A percentile compares a stretch with the other conserved stretches of the same genome.
Conservation (phyloP, 495 filamentous ascomycete genomes). For the Schizothecium vesticola region DNA sequence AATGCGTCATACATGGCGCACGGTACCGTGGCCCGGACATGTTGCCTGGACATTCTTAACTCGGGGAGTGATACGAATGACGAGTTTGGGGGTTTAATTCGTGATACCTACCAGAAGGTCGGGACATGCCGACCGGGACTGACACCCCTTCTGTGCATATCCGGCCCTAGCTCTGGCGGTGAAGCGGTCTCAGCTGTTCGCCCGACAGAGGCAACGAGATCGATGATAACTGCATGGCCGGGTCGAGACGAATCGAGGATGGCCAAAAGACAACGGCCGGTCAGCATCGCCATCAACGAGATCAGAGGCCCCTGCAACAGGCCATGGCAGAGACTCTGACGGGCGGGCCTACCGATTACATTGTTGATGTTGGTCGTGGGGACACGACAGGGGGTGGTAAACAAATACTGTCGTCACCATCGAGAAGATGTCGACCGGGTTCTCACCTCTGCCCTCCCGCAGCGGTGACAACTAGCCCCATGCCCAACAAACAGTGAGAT, state of each 20-base stretch:
- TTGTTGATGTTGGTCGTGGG: not conserved
- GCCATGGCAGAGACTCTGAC: not conserved
- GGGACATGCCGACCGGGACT: not conserved
- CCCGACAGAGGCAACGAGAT: not conserved
- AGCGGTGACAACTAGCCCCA: no score
- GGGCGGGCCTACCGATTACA: not conserved
- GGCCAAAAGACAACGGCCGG: no score
- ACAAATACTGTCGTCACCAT: not conserved
- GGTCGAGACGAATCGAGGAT: not conserved
- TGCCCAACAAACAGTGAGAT: no score
- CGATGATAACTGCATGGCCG: not conserved
- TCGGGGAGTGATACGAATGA: not conserved
- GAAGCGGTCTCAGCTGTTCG: not conserved
- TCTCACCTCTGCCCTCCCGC: not conserved
- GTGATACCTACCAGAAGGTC: not conserved
- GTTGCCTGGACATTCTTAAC: not conserved
- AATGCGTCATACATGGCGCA: not conserved
- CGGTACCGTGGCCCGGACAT: not conserved
- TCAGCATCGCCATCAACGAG: no score
- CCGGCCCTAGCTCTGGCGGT: not conserved
- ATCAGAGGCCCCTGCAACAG: not conserved
- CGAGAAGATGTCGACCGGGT: not conserved
- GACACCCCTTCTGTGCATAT: not conserved
- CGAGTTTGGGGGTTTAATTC: not conserved
- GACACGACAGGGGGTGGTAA: not conserved